These are phyloP conservation scores for Pseudohyphozyma bogoriensis DNA, from an alignment of 768 basidiomycete species.

Conservation along the genomic window DNA sequence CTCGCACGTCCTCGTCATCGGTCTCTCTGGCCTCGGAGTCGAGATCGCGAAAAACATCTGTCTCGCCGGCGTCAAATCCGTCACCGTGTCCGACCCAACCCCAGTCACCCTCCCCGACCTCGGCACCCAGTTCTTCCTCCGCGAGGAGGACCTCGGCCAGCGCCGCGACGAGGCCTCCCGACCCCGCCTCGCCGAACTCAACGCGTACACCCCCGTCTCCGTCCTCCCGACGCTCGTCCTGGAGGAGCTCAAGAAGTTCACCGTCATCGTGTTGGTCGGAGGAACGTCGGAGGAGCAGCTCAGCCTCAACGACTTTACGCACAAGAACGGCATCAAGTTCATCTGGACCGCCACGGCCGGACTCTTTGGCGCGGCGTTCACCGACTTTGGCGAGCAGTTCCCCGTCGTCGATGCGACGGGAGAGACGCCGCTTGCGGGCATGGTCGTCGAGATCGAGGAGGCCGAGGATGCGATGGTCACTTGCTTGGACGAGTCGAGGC, in stretches of 20 bases:
- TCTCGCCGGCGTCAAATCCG: constrained; percentile 93
- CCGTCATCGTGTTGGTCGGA: constrained; percentile 71
- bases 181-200: constrained; percentile 84
- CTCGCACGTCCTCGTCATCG: constrained; percentile 88
- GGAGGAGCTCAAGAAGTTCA: constrained; percentile 59
- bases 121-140: constrained; percentile 95
- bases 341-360: constrained; percentile 84
- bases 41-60: constrained; percentile 97
- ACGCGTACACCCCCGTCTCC: constrained; percentile 88
- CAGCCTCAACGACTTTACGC: constrained; percentile 93
- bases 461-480: constrained; percentile 85
- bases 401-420: constrained; percentile 97
- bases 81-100: constrained; percentile 89
- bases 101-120: constrained; percentile 79
- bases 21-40: constrained; percentile 80
- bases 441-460: constrained; percentile 94
- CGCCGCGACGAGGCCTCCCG: constrained; percentile 74
- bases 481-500: constrained; percentile 90
- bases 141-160: constrained; percentile 75
- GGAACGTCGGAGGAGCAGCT: constrained; percentile 68
- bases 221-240: constrained; percentile 73
- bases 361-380: constrained; percentile 89
- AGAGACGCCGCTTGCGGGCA: constrained; percentile 81
- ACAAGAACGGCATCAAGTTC: constrained; percentile 77
- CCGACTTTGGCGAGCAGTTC: constrained; percentile 91